Conservation (phyloP, 352 stramenopile species). For the Globisporangium takayamanum region DNA sequence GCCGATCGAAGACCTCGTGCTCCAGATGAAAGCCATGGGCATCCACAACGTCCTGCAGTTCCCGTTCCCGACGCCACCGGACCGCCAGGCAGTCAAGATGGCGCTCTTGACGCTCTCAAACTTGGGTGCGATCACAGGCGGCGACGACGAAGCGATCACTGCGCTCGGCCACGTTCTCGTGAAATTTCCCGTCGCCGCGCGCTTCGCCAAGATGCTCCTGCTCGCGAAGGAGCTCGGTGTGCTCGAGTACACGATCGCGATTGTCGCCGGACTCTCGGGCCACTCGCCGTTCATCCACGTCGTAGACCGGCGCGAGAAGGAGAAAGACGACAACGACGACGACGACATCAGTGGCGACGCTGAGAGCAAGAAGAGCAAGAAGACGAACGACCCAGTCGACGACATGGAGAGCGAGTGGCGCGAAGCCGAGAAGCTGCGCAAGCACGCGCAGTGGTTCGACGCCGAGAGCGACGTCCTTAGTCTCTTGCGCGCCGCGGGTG, state of each 20-base stretch:
- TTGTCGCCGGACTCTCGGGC: constrained; percentile 68
- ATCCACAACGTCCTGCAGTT: constrained; percentile 94
- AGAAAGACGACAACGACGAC: constrained; percentile 27
- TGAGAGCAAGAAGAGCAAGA: not conserved
- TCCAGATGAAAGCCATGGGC: constrained; percentile 98
- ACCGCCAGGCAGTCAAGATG: constrained; percentile 78
- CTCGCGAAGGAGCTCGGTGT: constrained; percentile 61
- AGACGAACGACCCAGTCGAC: constrained; percentile 34
- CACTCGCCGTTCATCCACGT: constrained; percentile 70
- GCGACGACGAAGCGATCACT: constrained; percentile 67
- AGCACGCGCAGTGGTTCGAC: constrained; percentile 72
- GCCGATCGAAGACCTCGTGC: constrained; percentile 94
- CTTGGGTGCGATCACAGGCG: constrained; percentile 57
- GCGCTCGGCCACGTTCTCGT: constrained; percentile 74
- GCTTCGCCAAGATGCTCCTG: constrained; percentile 89
- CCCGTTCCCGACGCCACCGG: constrained; percentile 94
- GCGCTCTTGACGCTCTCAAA: constrained; percentile 84
- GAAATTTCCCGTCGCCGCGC: constrained; percentile 80
- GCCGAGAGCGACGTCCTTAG: constrained; percentile 79
- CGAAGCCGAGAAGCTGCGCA: constrained; percentile 63
- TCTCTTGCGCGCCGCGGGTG: constrained; percentile 64
- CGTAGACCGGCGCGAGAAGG: constrained; percentile 48
- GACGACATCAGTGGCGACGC: constrained; percentile 7
- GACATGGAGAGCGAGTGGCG: constrained; percentile 73
- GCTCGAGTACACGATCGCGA: constrained; percentile 77